phyloP scores from a whole-genome alignment of 495 filamentous ascomycete species.

The Penicillium manginii region DNA sequence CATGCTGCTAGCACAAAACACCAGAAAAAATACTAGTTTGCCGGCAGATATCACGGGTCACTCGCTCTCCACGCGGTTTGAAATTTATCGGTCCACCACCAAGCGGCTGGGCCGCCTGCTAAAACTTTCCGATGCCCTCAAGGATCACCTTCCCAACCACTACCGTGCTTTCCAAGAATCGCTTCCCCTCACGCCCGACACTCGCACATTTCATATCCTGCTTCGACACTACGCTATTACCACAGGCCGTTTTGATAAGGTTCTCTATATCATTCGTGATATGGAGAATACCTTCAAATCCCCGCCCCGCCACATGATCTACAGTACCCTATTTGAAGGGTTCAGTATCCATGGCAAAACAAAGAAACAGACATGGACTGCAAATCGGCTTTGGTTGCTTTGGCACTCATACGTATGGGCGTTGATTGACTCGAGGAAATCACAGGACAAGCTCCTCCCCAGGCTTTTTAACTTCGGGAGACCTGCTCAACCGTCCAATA shows the following conservation, averaged over 20 bases:
- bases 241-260: constrained; percentile 40
- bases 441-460: constrained; percentile 36
- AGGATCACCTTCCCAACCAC: constrained; percentile 32
- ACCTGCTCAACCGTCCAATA: constrained; percentile 1
- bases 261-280: constrained; percentile 42
- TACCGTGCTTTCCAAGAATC: constrained; percentile 44
- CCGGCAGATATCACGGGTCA: constrained; percentile 3
- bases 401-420: constrained; percentile 52
- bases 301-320: constrained; percentile 47
- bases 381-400: constrained; percentile 51
- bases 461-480: neutral
- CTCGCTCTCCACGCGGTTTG: constrained; percentile 32
- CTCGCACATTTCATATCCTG: constrained; percentile 50
- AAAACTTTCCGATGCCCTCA: constrained; percentile 35
- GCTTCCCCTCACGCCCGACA: constrained; percentile 45
- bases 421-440: constrained; percentile 58
- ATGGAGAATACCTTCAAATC: constrained; percentile 44
- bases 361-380: constrained; percentile 40
- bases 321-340: constrained; percentile 66
- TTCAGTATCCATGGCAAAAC: constrained; percentile 73
- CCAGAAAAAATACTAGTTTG: constrained; percentile 3
- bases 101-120: constrained; percentile 42
- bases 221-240: constrained; percentile 40
- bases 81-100: constrained; percentile 33
- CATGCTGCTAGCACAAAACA: constrained; percentile 63